Evolutionary conservation across 306 rosid species (phyloP).

Genomic region (Rosa persica): DNA sequence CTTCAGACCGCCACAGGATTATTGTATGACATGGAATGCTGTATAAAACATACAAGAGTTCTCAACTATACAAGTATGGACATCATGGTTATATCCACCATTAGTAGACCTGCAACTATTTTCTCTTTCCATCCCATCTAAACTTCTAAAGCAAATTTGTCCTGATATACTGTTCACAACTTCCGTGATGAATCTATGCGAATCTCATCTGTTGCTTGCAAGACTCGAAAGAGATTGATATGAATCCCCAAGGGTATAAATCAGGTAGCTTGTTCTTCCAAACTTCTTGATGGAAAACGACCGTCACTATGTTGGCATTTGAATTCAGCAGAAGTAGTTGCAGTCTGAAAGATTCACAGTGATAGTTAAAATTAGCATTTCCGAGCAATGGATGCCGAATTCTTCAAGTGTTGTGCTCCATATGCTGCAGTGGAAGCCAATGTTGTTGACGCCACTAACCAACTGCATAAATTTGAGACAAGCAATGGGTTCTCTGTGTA

Average conservation of each 20-base stretch:
- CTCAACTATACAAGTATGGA: background rate
- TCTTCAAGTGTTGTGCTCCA: conserved; percentile 52
- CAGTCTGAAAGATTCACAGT: background rate
- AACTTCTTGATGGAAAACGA: background rate
- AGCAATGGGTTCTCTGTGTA: background rate
- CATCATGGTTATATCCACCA: background rate
- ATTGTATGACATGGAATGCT: background rate
- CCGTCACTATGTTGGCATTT: background rate
- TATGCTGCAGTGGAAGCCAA: conserved; percentile 64
- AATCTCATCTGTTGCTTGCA: background rate
- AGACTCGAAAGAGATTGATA: background rate
- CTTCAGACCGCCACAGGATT: too few species aligned
- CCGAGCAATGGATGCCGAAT: conserved; percentile 25
- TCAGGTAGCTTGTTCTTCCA: background rate
- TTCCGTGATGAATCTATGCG: background rate
- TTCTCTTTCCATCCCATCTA: background rate
- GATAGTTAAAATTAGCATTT: background rate
- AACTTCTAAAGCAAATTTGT: too few species aligned
- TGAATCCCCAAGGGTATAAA: background rate
- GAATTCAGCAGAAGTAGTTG: background rate
- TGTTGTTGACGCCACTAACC: conserved; percentile 91
- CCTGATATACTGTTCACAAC: background rate
- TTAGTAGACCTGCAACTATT: background rate
- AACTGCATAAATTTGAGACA: conserved; percentile 48
- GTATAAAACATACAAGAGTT: background rate